Evolutionary conservation across 345 rosid species (phyloP), one percentile per base, ranked within the genome.

Genomic region (Gossypioides kirkii): DNA sequence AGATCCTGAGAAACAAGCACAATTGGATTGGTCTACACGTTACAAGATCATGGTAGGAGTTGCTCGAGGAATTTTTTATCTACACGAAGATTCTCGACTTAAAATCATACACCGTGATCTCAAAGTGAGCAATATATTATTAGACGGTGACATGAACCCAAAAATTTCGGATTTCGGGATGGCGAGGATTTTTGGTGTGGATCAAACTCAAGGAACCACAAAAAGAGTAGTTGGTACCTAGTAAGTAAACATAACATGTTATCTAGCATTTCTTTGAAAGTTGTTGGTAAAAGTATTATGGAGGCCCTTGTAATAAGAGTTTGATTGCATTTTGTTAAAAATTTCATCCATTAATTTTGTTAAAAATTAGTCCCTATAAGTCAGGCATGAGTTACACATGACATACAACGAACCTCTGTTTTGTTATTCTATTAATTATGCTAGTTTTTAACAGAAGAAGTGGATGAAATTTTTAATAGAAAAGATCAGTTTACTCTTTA

Each of bases 1-100:
- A 89, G 94, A 87, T 73, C 73, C 80, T 0, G 73, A 50, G 12
- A 81, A 74, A 60, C 82, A 76, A 59, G 63, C 41, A 59, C 3
- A 25, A 14, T 28, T 59, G 36, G 63, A 59, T 28, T 59, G 63
- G 63, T 14, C 36, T 11, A 59, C 16, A 26, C 63, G 63, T 2
- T 25, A 28, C 63, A 59, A 59, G 9, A 59, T 26, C 63, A 13
- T 59, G 2, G 17, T 14, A 14, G 63, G 63, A 8, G 13, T 14
- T 14, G 63, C 63, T 25, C 36, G 63, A 28, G 63, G 63, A 28
- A 28, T 59, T 0, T 41, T 25, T 25, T 59, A 59, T 59, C 41
- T 59, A 8, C 63, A 59, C 4, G 63, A 26, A 38, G 63, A 59
- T 14, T 59, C 63, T 59, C 41, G 41, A 1, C 63, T 59, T 59